Conservation (phyloP, 805 yeast genomes). For the Danielozyma ontarioensis region DNA sequence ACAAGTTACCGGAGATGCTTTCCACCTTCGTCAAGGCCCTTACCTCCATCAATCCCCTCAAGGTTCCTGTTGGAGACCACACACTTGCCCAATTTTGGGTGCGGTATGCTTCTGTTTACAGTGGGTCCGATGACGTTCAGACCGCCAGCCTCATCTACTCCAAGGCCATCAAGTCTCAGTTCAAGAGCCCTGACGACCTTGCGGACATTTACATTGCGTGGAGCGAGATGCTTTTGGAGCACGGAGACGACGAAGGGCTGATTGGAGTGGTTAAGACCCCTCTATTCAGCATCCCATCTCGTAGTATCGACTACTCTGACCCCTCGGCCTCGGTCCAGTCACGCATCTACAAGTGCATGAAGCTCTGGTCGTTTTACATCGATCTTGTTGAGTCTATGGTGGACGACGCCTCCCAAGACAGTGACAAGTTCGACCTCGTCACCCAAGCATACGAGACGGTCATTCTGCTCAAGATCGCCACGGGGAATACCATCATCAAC, state of each 20-base stretch:
- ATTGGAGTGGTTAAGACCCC: slow-evolving; percentile 24
- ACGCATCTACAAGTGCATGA: slow-evolving; percentile 48
- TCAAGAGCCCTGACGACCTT: slow-evolving; percentile 54
- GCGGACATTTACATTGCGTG: slow-evolving; percentile 70
- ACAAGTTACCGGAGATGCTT: slow-evolving; percentile 23
- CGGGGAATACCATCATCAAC: slow-evolving; percentile 60
- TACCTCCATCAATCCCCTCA: slow-evolving; percentile 56
- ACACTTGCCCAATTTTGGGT: slow-evolving; percentile 65
- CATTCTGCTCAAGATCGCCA: slow-evolving; percentile 53
- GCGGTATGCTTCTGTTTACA: slow-evolving; percentile 61
- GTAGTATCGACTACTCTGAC: slow-evolving; percentile 29
- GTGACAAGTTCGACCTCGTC: slow-evolving; percentile 9
- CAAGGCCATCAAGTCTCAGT: slow-evolving; percentile 69
- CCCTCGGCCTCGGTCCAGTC: slow-evolving; percentile 47
- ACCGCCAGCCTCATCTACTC: slow-evolving; percentile 61
- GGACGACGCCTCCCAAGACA: slow-evolving; percentile 29
- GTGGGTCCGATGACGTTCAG: slow-evolving; percentile 44
- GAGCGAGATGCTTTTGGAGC: slow-evolving; percentile 60
- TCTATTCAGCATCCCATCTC: slow-evolving; percentile 5
- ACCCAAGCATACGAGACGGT: slow-evolving; percentile 21
- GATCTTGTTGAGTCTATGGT: slow-evolving; percentile 61
- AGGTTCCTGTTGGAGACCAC: slow-evolving; percentile 14
- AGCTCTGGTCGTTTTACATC: slow-evolving; percentile 69
- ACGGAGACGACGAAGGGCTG: slow-evolving; percentile 38
- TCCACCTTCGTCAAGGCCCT: slow-evolving; percentile 64